phyloP scores from a whole-genome alignment of 1,139 yeast genomes.

The Ogataea hybrid region DNA sequence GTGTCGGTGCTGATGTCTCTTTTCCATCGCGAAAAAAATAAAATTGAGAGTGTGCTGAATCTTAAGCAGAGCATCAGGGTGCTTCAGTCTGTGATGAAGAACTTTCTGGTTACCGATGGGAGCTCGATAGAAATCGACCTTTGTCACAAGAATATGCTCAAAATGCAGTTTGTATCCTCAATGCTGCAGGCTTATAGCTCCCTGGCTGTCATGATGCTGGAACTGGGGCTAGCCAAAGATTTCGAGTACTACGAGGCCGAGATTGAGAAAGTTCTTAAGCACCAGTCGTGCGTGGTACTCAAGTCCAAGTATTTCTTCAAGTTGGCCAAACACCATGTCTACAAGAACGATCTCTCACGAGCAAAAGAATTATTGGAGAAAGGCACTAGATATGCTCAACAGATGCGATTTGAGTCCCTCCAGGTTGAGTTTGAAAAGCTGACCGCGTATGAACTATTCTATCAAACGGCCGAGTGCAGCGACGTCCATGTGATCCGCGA shows the following conservation, averaged over 20 bases:
- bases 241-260: slow-evolving; percentile 50
- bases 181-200: slow-evolving; percentile 38
- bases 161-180: slow-evolving; percentile 39
- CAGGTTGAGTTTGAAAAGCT: slow-evolving; percentile 3
- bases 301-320: slow-evolving; percentile 27
- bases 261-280: slow-evolving; percentile 37
- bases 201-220: slow-evolving; percentile 32
- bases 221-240: slow-evolving; percentile 55
- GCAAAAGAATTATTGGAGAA: slow-evolving; percentile 4
- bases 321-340: slow-evolving; percentile 20
- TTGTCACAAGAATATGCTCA: slow-evolving; percentile 28
- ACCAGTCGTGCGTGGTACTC: slow-evolving; percentile 33
- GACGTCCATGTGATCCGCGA: slow-evolving; percentile 1
- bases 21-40: slow-evolving; percentile 25
- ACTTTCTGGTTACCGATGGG: slow-evolving; percentile 28
- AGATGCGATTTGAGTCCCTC: slow-evolving; percentile 5
- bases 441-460: not conserved
- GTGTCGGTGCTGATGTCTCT: slow-evolving; percentile 36
- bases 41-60: slow-evolving; percentile 33
- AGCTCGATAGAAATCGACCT: slow-evolving; percentile 24
- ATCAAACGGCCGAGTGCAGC: not conserved
- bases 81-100: slow-evolving; percentile 41
- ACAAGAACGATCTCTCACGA: slow-evolving; percentile 14
- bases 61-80: slow-evolving; percentile 42
- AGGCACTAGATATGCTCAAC: not conserved